Base-by-base conservation (phyloP, 805 yeast species). In the Starmerella riodocensis region DNA sequence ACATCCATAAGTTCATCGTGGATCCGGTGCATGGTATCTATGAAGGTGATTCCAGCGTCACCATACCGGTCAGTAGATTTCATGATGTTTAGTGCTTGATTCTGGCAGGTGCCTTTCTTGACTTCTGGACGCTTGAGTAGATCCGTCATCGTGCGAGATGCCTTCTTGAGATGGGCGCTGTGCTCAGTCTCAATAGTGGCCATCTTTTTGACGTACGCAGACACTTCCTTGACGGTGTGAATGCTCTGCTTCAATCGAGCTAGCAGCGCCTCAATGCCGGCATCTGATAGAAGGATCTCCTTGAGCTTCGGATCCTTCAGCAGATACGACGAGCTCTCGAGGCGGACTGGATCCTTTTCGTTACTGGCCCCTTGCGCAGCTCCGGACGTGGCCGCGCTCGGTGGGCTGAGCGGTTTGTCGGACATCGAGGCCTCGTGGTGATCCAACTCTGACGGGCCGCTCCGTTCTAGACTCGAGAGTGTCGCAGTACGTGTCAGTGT, bases 161-260 rank as follows among this genome's bases (percentile, higher is more conserved):
- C 73, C 60, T 85, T 82, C 51, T 74, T 74, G 48, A 83, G 60
- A 52, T 83, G 93, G 40, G 69, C 69, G 30, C 73, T 73, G 47
- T 83, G 81, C 42, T 79, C 93, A 48, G 78, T 81, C 57, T 84
- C 95, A 37, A 78, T 68, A 25, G 71, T 62, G 22, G 84, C 84
- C 52, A 81, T 78, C 59, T 78, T 81, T 56, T 78, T 79, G 40
- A 88, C 64, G 58, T 73, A 91, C 49, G 74, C 73, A 22, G 83
- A 67, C 51, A 84, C 77, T 54, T 91, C 97, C 53, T 85, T 94
- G 48, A 93, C 78, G 0, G 93, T 76, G 44, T 69, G 67, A 32
- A 86, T 67, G 42, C 85, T 74, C 57, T 78, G 88, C 60, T 88
- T 88, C 41, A 86, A 66, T 30, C 93, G 67, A 1, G 67, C 61